Percentiles rank a stretch among this genome's conserved stretches.
These are phyloP conservation scores for Pyrenophora tritici-repentis DNA, from an alignment of 2,329 filamentous ascomycete species.

Conservation along the genomic window DNA sequence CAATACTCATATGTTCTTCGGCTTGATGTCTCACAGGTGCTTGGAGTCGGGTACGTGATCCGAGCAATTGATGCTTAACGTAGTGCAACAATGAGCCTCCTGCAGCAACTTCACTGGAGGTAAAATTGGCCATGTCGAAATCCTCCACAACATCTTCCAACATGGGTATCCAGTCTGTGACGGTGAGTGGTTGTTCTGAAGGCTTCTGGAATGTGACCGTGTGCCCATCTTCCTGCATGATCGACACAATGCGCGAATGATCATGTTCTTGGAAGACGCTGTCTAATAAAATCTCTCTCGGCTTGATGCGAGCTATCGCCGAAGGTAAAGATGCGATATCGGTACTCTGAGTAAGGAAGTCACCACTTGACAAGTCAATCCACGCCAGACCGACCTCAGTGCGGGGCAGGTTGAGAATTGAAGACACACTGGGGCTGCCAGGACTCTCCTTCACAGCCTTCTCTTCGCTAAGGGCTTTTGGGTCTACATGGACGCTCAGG, in stretches of 20 bases:
- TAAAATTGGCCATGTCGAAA: constrained; percentile 63
- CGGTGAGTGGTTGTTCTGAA: constrained; percentile 50
- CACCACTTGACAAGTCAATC: constrained; percentile 93
- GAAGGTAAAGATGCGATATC: constrained; percentile 75
- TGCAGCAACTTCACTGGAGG: constrained; percentile 71
- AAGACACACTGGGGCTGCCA: constrained; percentile 36
- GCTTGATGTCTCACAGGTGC: constrained; percentile 75
- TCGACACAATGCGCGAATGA: constrained; percentile 63
- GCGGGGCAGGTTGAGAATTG: constrained; percentile 47
- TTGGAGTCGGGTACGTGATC: constrained; percentile 79
- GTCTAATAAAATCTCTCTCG: constrained; percentile 83
- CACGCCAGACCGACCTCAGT: constrained; percentile 77
- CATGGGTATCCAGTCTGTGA: constrained; percentile 74
- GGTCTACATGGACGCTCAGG: constrained; percentile 72
- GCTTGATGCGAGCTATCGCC: constrained; percentile 78
- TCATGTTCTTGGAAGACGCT: constrained; percentile 58
- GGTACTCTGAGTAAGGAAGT: constrained; percentile 84
- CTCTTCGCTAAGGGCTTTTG: constrained; percentile 30
- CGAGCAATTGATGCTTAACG: constrained; percentile 76
- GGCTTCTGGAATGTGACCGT: constrained; percentile 72
- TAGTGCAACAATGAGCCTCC: constrained; percentile 85
- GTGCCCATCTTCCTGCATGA: constrained; percentile 76
- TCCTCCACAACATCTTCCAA: constrained; percentile 72
- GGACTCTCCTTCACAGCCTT: constrained; percentile 32
- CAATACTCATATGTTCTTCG: constrained; percentile 83